Conservation (phyloP, 441 rosid species). For the Erodium moschatum region DNA sequence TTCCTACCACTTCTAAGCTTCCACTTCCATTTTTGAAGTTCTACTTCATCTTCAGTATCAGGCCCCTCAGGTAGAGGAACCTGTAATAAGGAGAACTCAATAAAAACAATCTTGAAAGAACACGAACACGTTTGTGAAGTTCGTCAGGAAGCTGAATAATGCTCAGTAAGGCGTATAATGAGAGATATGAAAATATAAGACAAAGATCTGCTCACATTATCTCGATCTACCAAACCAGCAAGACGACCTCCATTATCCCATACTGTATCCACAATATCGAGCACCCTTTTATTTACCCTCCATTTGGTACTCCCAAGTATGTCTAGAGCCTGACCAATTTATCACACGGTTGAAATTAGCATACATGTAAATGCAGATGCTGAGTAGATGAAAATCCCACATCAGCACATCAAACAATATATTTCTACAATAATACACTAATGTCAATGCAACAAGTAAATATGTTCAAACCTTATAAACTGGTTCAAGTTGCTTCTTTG, state of each 20-base stretch:
- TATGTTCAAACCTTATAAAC: constrained; percentile 56
- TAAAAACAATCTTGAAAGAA: background rate
- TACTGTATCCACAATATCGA: constrained; percentile 71
- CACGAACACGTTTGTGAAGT: background rate
- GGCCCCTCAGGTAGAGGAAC: constrained; percentile 67
- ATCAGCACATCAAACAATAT: background rate
- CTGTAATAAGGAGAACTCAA: constrained; percentile 24
- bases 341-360: constrained; percentile 15
- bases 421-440: constrained; percentile 14
- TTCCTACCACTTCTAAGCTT: constrained; percentile 48
- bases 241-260: constrained; percentile 84
- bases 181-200: background rate
- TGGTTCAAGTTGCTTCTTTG: constrained; percentile 50
- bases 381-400: background rate
- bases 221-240: constrained; percentile 77
- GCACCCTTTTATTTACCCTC: constrained; percentile 76
- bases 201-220: constrained; percentile 51
- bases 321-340: constrained; percentile 62
- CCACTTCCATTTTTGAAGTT: constrained; percentile 77
- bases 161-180: background rate
- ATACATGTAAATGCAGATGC: background rate
- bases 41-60: constrained; percentile 56
- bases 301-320: constrained; percentile 90
- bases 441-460: constrained; percentile 19
- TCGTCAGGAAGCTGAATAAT: constrained; percentile 16